phyloP scores from a whole-genome alignment of 2,329 filamentous ascomycete species.

The Nigrospora osmanthi region DNA sequence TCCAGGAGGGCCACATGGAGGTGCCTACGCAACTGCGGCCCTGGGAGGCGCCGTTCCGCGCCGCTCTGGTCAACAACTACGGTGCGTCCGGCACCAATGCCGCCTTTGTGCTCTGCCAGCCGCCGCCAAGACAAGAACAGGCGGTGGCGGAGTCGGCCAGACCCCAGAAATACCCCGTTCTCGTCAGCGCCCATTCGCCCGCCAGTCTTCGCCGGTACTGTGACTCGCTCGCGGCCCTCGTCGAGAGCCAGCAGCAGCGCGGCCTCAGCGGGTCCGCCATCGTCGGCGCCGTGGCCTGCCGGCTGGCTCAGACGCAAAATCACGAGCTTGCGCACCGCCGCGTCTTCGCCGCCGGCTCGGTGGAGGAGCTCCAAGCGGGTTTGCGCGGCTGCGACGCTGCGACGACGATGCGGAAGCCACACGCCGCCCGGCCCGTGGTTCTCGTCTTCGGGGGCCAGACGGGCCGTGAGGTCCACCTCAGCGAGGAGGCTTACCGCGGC shows the following conservation, averaged over 20 bases:
- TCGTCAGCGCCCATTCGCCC: background rate
- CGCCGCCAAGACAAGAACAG: background rate
- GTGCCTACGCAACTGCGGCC: background rate
- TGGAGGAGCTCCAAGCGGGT: background rate
- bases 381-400: background rate
- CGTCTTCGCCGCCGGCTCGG: background rate
- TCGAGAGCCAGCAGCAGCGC: background rate
- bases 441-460: background rate
- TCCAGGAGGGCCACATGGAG: background rate
- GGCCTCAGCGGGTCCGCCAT: background rate
- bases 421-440: background rate
- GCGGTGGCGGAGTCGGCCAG: background rate
- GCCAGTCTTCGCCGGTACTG: background rate
- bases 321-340: background rate
- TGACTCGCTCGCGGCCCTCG: background rate
- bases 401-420: background rate
- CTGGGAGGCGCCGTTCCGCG: background rate
- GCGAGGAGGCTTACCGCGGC: background rate
- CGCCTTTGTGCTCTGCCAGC: slow-evolving; percentile 4
- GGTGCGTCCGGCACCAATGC: slow-evolving; percentile 10
- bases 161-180: background rate
- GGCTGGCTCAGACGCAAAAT: background rate
- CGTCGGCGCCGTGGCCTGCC: background rate
- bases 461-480: background rate
- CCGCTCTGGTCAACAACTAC: slow-evolving; percentile 8